Conservation (phyloP, 2,329 filamentous ascomycete species). For the Penicillium sclerotigenum region DNA sequence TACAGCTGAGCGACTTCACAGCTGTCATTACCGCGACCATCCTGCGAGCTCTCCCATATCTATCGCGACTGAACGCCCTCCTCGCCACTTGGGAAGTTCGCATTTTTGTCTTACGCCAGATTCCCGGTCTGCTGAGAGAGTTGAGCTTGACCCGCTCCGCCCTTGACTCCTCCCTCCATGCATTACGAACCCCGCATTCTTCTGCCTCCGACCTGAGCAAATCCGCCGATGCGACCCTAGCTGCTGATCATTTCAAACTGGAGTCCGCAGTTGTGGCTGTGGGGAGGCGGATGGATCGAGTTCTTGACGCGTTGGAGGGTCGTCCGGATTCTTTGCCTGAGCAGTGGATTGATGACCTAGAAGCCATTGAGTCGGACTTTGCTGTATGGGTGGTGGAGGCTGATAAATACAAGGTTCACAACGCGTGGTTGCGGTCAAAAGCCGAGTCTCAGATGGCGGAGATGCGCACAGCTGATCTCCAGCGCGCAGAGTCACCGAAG, state of each 20-base stretch:
- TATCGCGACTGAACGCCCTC: conserved; percentile 70
- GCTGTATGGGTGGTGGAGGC: conserved; percentile 76
- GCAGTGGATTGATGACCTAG: conserved; percentile 81
- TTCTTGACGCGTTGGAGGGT: conserved; percentile 84
- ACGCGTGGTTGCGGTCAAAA: conserved; percentile 48
- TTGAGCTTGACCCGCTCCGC: conserved; percentile 48
- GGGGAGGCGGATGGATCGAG: conserved; percentile 72
- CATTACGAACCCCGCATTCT: conserved; percentile 25
- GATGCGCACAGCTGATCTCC: not conserved
- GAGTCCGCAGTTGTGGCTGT: conserved; percentile 66
- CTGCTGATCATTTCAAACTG: conserved; percentile 53
- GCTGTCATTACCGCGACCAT: conserved; percentile 88
- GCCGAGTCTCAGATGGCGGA: conserved; percentile 4
- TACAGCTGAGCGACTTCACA: conserved; percentile 81
- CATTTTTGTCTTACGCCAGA: conserved; percentile 68
- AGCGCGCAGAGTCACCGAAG: not conserved
- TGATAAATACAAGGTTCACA: conserved; percentile 68
- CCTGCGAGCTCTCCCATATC: conserved; percentile 77
- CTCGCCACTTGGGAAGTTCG: conserved; percentile 76
- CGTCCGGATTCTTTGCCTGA: conserved; percentile 80
- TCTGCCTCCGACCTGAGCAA: conserved; percentile 25
- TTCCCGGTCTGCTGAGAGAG: conserved; percentile 65
- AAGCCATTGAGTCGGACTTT: conserved; percentile 73
- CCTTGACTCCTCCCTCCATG: conserved; percentile 34
- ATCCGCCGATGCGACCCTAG: conserved; percentile 39